Percentiles rank a stretch among this genome's conserved stretches.
These are phyloP conservation scores for Chaetothyriales sp. DNA, from an alignment of 2,329 filamentous ascomycete genomes.

Conservation along the genomic window DNA sequence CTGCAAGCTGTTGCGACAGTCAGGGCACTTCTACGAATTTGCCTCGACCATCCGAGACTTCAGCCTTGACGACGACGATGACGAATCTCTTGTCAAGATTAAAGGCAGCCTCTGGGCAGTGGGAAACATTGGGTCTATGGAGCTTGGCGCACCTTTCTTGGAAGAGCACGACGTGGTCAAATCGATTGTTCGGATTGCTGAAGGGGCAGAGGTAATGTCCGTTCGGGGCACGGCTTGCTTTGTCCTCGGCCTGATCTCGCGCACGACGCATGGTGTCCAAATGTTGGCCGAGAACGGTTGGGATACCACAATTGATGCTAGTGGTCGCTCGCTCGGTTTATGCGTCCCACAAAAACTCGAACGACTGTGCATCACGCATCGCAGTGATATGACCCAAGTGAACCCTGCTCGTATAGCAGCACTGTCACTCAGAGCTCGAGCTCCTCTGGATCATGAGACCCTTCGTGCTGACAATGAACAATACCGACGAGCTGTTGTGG, in stretches of 20 bases:
- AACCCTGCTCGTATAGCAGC: not conserved
- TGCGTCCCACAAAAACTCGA: slow-evolving; percentile 70
- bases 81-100: slow-evolving; percentile 77
- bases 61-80: slow-evolving; percentile 69
- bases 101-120: slow-evolving; percentile 97
- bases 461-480: slow-evolving; percentile 30
- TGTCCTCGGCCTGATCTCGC: slow-evolving; percentile 79
- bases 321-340: slow-evolving; percentile 72
- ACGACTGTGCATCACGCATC: slow-evolving; percentile 58
- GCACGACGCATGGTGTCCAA: slow-evolving; percentile 81
- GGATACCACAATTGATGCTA: slow-evolving; percentile 76
- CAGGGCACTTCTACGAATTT: slow-evolving; percentile 94
- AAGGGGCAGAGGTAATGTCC: slow-evolving; percentile 77
- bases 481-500: slow-evolving; percentile 46
- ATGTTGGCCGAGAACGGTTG: slow-evolving; percentile 82
- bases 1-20: slow-evolving; percentile 75
- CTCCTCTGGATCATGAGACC: not conserved
- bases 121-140: slow-evolving; percentile 96
- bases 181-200: slow-evolving; percentile 76
- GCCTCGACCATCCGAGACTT: slow-evolving; percentile 76
- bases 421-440: not conserved
- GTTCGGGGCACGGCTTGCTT: slow-evolving; percentile 93
- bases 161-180: slow-evolving; percentile 80
- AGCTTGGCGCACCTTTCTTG: slow-evolving; percentile 84
- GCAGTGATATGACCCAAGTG: not conserved